Percentiles rank a stretch among this genome's conserved stretches.
Conservation (phyloP, 2,329 filamentous ascomycete species). For the Fusarium albidum region DNA sequence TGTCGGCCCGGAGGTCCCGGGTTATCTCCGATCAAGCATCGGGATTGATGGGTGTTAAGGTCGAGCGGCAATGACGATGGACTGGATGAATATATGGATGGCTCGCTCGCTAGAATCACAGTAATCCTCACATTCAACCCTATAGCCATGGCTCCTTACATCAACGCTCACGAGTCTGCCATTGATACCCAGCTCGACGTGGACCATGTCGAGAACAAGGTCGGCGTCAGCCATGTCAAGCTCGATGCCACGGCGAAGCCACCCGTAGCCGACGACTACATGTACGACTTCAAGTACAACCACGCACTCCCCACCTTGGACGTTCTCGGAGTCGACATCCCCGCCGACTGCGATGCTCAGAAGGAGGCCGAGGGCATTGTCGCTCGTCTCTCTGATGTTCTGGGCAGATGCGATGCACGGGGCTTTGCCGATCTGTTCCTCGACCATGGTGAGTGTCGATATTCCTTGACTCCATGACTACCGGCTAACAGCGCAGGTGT, state of each 20-base stretch:
- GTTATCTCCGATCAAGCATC: constrained; percentile 7
- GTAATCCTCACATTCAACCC: not conserved
- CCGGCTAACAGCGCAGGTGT: constrained; percentile 39
- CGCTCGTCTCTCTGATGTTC: constrained; percentile 28
- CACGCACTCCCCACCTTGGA: constrained; percentile 43
- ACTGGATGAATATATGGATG: not conserved
- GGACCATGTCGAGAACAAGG: constrained; percentile 2
- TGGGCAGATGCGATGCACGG: not conserved
- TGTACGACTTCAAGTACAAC: constrained; percentile 53
- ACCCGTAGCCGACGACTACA: constrained; percentile 49
- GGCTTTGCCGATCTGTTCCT: constrained; percentile 10
- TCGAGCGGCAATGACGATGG: not conserved
- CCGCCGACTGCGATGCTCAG: constrained; percentile 30
- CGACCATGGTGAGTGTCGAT: not conserved
- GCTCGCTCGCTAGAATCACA: not conserved
- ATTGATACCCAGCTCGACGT: not conserved
- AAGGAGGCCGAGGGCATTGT: constrained; percentile 29
- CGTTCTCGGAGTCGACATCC: constrained; percentile 41
- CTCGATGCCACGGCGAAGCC: constrained; percentile 8
- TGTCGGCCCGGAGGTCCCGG: not conserved
- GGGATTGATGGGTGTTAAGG: not conserved
- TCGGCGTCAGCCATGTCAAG: constrained; percentile 1
- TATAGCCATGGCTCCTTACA: constrained; percentile 15
- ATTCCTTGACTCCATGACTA: too few relatives aligned
- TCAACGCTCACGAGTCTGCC: constrained; percentile 5